Conservation (phyloP, 371 early-diverging fungal species). For the Actinomortierella ambigua region DNA sequence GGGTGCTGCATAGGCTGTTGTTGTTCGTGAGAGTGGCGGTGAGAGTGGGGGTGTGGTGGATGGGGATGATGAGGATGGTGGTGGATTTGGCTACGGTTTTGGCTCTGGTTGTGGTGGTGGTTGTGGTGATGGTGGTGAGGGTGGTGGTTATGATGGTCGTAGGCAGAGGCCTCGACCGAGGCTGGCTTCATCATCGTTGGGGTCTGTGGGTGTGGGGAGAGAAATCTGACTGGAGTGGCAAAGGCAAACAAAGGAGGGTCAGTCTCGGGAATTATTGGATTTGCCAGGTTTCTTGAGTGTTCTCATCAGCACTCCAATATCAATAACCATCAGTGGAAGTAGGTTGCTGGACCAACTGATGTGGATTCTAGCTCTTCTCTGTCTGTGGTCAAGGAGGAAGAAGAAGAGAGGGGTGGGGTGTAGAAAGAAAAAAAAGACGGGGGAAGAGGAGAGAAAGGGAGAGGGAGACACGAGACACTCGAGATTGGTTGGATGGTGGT, state of each 20-base stretch:
- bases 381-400: background rate
- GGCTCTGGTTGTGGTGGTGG: conserved; percentile 1
- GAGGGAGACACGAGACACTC: conserved; percentile 1
- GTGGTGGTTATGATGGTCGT: background rate
- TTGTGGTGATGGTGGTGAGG: conserved; percentile 16
- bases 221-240: background rate
- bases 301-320: too few relatives aligned
- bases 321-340: too few relatives aligned
- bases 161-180: too few relatives aligned
- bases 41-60: conserved; percentile 4
- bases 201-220: background rate
- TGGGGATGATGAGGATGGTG: conserved; percentile 3
- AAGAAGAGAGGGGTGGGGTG: background rate
- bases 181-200: too few relatives aligned
- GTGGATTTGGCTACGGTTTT: conserved; percentile 6
- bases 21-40: background rate
- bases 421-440: background rate
- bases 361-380: too few relatives aligned
- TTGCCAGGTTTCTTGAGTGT: too few relatives aligned
- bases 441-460: background rate
- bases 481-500: background rate
- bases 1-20: conserved; percentile 1
- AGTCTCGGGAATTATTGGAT: too few relatives aligned
- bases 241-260: background rate
- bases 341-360: too few relatives aligned